Evolutionary conservation across 2,329 filamentous ascomycete genomes (phyloP), one percentile per base, ranked within the genome.

Genomic region (Sphaerulina musiva): DNA sequence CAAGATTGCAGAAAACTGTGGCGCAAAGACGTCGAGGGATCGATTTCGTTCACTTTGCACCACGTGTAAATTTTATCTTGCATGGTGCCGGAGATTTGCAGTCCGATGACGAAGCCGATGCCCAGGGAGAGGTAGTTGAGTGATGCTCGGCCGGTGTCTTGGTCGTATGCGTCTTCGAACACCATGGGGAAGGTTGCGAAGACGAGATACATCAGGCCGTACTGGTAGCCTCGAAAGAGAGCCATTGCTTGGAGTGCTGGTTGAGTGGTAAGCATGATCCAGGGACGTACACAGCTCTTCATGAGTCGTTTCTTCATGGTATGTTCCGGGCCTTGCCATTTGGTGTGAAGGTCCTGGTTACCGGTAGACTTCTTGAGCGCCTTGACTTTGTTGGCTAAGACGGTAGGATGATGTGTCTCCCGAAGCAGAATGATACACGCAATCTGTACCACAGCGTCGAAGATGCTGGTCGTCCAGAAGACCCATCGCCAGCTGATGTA

Each of bases 401-500:
- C 74, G n/a, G 78, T 79, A 0, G 83, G 82, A 0, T 76, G 78
- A 66, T 85, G 86, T 2, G 83, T 85, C 64, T 86, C 84, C 55
- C 75, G 76, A 1, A 82, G 73, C 52, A 84, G 75, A 60, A 82
- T 77, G 39, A 86, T 84, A 68, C 91, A 89, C 55, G 90, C 68
- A 11, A 86, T 53, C 82, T 86, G 91, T 57, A 86, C 80, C 34
- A 83, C 66, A 11, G 76, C 82, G 40, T 85, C 74, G 23, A 92
- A 68, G 63, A 95, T 93, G 8, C 91, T 75, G 64, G 91, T 87
- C 62, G 93, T 81, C 85, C 86, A 91, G 74, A 92, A 92, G 0
- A 92, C 76, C 87, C 88, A 93, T 59, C 87, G 76, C 89, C 89
- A 88, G 1, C 78, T 81, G 6, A 78, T 80, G 55, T 78, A 72